phyloP scores from a whole-genome alignment of 345 rosid genomes.

The Populus nigra region DNA sequence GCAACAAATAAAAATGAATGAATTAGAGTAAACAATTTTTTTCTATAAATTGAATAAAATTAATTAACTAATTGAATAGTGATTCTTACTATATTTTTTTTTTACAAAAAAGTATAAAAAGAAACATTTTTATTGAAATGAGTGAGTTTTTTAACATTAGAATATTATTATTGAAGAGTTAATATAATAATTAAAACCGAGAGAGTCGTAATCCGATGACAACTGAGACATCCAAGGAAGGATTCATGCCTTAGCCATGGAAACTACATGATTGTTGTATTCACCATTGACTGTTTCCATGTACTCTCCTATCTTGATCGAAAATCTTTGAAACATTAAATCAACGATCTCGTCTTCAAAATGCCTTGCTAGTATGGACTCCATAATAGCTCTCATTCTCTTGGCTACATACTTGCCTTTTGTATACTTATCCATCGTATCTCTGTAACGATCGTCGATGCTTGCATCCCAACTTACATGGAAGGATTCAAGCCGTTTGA shows the following conservation, averaged over 20 bases:
- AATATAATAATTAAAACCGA: no score
- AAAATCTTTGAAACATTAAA: conserved; percentile 1
- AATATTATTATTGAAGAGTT: no score
- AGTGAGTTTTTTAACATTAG: no score
- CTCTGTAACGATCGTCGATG: not conserved
- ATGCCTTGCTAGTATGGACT: conserved; percentile 17
- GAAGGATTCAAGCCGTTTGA: conserved; percentile 8
- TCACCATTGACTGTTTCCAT: conserved; percentile 8
- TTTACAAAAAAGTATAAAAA: no score
- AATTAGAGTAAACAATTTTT: no score
- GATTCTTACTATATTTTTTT: no score
- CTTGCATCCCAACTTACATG: conserved; percentile 17
- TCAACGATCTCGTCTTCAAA: conserved; percentile 13
- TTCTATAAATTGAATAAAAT: no score
- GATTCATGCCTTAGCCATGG: not conserved
- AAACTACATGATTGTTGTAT: conserved; percentile 5
- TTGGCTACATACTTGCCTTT: conserved; percentile 12
- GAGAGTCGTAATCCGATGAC: no score
- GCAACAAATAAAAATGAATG: no score
- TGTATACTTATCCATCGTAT: not conserved
- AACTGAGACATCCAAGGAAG: no score
- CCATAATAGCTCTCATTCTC: conserved; percentile 6
- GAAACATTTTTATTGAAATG: no score
- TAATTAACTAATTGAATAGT: no score
- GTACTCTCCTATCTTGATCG: not conserved